Conservation (phyloP, 1,284 basidiomycete genomes). For the Apiotrichum gracile region DNA sequence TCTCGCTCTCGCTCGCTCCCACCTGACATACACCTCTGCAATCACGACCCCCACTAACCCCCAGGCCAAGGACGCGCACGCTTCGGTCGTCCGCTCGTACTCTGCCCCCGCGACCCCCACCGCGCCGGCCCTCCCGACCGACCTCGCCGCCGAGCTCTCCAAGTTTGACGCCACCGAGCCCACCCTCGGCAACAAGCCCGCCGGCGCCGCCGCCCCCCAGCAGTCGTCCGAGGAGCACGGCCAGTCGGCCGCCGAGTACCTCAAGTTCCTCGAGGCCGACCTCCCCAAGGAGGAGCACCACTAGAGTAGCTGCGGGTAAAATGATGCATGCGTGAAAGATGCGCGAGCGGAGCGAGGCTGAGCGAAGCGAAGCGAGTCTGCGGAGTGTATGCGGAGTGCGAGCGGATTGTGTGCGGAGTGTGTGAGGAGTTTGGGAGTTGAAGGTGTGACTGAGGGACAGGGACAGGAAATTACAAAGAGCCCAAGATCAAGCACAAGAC, state of each 20-base stretch:
- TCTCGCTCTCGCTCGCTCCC: neutral
- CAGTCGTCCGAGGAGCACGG: slow-evolving; percentile 45
- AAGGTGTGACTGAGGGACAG: too few relatives aligned
- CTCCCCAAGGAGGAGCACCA: slow-evolving; percentile 55
- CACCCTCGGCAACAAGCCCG: slow-evolving; percentile 49
- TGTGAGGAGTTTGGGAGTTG: too few relatives aligned
- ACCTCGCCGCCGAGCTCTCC: slow-evolving; percentile 73
- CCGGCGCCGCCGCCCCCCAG: slow-evolving; percentile 30
- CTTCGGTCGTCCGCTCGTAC: slow-evolving; percentile 71
- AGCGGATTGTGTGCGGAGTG: too few relatives aligned
- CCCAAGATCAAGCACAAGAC: too few relatives aligned
- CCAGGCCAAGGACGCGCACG: slow-evolving; percentile 76
- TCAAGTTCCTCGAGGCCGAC: slow-evolving; percentile 52
- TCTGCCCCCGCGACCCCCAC: slow-evolving; percentile 61
- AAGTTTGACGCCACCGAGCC: slow-evolving; percentile 75
- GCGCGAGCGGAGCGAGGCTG: too few relatives aligned
- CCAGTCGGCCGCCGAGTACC: slow-evolving; percentile 57
- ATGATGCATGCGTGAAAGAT: too few relatives aligned
- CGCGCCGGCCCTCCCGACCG: slow-evolving; percentile 63
- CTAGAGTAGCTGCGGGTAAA: slow-evolving; percentile 18
- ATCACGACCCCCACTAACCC: too few relatives aligned
- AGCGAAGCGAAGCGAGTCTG: too few relatives aligned
- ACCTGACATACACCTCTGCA: slow-evolving; percentile 28
- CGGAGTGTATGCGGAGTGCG: too few relatives aligned
- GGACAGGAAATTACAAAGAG: too few relatives aligned